These are phyloP conservation scores for Psilocybe sp. DNA, from an alignment of 768 basidiomycete species.

Conservation along the genomic window DNA sequence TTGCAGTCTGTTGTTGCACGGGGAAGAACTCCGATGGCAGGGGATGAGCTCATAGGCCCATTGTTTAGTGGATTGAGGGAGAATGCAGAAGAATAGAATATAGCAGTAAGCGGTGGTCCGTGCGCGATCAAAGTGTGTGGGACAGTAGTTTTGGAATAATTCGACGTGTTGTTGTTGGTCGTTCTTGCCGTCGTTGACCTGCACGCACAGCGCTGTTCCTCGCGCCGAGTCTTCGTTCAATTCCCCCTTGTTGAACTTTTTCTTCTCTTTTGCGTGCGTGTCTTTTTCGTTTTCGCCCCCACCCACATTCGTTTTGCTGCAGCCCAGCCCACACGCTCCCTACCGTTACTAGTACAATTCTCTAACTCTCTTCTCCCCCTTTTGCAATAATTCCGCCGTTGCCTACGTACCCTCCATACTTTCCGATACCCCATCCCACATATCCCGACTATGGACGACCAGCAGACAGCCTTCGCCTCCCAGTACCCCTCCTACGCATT, in stretches of 20 bases:
- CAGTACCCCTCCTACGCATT: conserved; percentile 73
- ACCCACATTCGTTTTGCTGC: conserved; percentile 44
- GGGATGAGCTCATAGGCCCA: not conserved
- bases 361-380: conserved; percentile 44
- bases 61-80: not conserved
- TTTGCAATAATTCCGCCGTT: conserved; percentile 46
- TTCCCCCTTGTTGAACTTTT: conserved; percentile 31
- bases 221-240: conserved; percentile 32
- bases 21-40: conserved; percentile 14
- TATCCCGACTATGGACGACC: conserved; percentile 63
- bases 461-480: conserved; percentile 64
- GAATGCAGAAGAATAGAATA: not conserved
- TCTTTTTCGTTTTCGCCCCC: conserved; percentile 35
- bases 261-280: conserved; percentile 37
- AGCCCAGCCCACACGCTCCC: conserved; percentile 43
- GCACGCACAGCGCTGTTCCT: conserved; percentile 24
- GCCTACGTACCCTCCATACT: conserved; percentile 44
- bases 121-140: conserved; percentile 9
- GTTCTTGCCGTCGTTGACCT: conserved; percentile 31
- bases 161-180: conserved; percentile 21
- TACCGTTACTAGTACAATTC: conserved; percentile 48
- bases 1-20: conserved; percentile 22
- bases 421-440: conserved; percentile 22
- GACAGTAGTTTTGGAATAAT: conserved; percentile 12
- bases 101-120: conserved; percentile 1